phyloP scores from a whole-genome alignment of 805 yeast species.

The Zygosaccharomyces gambellarensis region DNA sequence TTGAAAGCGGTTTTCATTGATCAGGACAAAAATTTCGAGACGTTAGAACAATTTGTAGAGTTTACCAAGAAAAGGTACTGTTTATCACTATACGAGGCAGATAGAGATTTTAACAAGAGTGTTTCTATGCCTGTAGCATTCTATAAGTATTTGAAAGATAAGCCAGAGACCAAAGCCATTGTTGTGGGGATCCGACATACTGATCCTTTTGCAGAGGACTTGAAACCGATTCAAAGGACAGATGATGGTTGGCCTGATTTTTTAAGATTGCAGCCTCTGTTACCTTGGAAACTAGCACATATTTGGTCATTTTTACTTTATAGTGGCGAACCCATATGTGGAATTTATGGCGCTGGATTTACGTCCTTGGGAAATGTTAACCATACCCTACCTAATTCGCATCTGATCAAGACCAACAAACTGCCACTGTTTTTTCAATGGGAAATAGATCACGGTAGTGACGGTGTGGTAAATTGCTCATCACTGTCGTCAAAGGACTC shows the following conservation, averaged over 20 bases:
- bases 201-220: constrained; percentile 72
- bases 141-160: constrained; percentile 47
- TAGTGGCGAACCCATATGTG: constrained; percentile 62
- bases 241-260: constrained; percentile 92
- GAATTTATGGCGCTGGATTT: constrained; percentile 74
- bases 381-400: constrained; percentile 71
- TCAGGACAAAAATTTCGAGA: constrained; percentile 65
- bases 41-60: constrained; percentile 62
- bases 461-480: constrained; percentile 7
- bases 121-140: constrained; percentile 65
- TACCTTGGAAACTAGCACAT: constrained; percentile 80
- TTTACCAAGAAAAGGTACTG: constrained; percentile 50
- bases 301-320: constrained; percentile 77
- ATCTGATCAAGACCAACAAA: constrained; percentile 28
- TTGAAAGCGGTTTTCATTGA: constrained; percentile 65
- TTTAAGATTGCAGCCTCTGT: constrained; percentile 76
- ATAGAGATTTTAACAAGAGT: constrained; percentile 19
- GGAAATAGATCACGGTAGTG: background rate
- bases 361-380: constrained; percentile 83
- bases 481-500: background rate
- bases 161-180: constrained; percentile 61
- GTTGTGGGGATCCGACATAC: constrained; percentile 83
- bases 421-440: constrained; percentile 12
- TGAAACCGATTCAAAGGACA: constrained; percentile 63
- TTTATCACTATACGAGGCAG: constrained; percentile 42